These are phyloP conservation scores for Lolium multiflorum DNA, from an alignment of 176 grass and related monocot species.

Conservation along the genomic window DNA sequence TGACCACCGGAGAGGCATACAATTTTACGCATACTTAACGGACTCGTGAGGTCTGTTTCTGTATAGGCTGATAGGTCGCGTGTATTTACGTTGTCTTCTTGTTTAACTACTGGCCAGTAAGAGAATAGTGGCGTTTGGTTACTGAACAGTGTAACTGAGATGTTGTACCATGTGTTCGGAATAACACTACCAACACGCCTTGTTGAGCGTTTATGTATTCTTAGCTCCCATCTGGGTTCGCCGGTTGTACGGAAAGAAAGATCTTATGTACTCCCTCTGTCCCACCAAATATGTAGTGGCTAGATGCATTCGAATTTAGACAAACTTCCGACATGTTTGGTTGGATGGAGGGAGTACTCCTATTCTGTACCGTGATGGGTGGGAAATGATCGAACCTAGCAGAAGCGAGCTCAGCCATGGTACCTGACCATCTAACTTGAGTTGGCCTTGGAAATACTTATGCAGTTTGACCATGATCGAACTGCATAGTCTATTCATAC, in stretches of 20 bases:
- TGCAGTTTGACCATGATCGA: too few species aligned
- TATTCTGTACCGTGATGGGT: too few species aligned
- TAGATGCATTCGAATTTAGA: too few species aligned
- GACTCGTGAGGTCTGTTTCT: slow-evolving; percentile 16
- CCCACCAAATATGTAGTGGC: too few species aligned
- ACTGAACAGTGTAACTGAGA: not conserved
- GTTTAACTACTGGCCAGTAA: not conserved
- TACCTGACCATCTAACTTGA: too few species aligned
- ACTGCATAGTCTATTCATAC: too few species aligned
- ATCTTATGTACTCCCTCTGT: too few species aligned
- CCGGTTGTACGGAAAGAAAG: not conserved
- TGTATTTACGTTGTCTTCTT: not conserved
- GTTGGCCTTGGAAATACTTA: too few species aligned
- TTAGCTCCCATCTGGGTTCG: not conserved
- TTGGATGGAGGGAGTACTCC: too few species aligned
- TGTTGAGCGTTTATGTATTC: not conserved
- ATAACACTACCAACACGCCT: not conserved
- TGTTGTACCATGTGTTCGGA: not conserved
- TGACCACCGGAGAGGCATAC: slow-evolving; percentile 7
- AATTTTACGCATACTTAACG: not conserved
- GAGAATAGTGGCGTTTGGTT: not conserved
- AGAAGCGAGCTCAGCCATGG: too few species aligned
- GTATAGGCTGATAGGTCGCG: slow-evolving; percentile 7
- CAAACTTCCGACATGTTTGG: too few species aligned
- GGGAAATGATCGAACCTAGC: too few species aligned